Base-by-base conservation (phyloP, 495 filamentous ascomycete genomes). In the Penicillium turbatum region DNA sequence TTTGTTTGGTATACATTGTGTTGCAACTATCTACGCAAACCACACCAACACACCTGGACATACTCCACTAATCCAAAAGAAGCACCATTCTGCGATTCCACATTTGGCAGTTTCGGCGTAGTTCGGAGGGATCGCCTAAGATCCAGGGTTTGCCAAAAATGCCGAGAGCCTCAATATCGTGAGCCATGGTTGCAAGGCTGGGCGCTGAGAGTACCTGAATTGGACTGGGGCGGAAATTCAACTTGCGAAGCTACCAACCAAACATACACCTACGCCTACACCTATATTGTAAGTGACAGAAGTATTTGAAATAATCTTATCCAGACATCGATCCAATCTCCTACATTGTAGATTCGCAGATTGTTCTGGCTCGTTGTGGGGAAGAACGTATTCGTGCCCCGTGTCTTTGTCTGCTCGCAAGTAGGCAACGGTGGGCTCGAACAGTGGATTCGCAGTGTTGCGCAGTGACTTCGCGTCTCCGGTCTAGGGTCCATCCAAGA, bases 81-180 rank as follows among this genome's bases (percentile, higher is more conserved):
- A 44, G 41, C 27, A 44, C 41, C 16, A 16, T 30, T 11, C 6
- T 19, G 41, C 27, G 24, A 15, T 43, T 29, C 7, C 6, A 5
- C 5, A 52, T 42, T 21, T 52, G 46, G 52, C 54, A 48, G 47
- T 2, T 49, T 58, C 59, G 59, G 59, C 30, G 54, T 31, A 54
- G 54, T 57, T 61, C 54, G 54, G 58, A 43, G 41, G 31, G 12
- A 48, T 31, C 39, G 17, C 17, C 30, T 51, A 4, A 9, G 49
- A 51, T 51, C 49, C 49, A 29, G 43, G 16, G 38, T 51, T 43
- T 8, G 29, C 29, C 17, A n/a, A 7, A 34, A 11, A 30, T 6
- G 12, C 6, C 21, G 12, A 9, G 42, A 53, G 40, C 51, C 31
- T 44, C 49, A 34, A 32, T 1, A 6, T 16, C 36, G 9, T 15